Percentiles rank a stretch among this genome's conserved stretches.
phyloP scores from a whole-genome alignment of 129 eudicot species.

The Artemisia argyi region DNA sequence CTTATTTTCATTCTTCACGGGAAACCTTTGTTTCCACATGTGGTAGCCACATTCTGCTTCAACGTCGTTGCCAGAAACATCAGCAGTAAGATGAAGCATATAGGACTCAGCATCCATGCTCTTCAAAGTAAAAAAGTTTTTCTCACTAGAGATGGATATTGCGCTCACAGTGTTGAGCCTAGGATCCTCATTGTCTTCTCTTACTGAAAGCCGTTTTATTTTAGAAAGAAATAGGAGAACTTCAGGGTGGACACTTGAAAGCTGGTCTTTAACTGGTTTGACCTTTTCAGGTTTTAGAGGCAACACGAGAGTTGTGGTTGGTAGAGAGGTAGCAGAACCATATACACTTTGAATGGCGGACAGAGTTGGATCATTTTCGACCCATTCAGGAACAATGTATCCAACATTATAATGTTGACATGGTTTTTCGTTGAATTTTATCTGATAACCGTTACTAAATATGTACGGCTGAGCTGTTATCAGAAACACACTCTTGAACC shows the following conservation, averaged over 20 bases:
- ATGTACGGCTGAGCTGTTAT: conserved; percentile 57
- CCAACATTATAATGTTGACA: conserved; percentile 50
- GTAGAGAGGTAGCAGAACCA: conserved; percentile 36
- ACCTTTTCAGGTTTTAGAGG: conserved; percentile 57
- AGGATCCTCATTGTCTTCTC: conserved; percentile 43
- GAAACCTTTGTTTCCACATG: conserved; percentile 65
- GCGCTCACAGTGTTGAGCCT: conserved; percentile 40
- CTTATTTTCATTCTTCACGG: conserved; percentile 36
- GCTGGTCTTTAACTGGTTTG: conserved; percentile 48
- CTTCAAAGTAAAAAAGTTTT: conserved; percentile 36
- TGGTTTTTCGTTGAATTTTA: conserved; percentile 49
- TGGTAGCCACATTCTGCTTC: conserved; percentile 47
- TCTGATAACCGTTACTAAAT: conserved; percentile 64
- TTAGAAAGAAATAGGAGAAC: conserved; percentile 55
- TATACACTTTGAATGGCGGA: conserved; percentile 34
- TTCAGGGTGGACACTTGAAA: conserved; percentile 57
- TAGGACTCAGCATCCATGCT: conserved; percentile 52
- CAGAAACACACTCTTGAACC: conserved; percentile 65
- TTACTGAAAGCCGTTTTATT: conserved; percentile 49
- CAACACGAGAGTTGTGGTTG: conserved; percentile 50
- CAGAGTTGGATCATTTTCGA: conserved; percentile 39
- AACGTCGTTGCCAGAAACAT: neutral
- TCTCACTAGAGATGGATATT: conserved; percentile 51
- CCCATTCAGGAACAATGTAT: conserved; percentile 72
- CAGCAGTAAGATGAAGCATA: conserved; percentile 42